phyloP scores from a whole-genome alignment of 257 asterid genomes.

The Ehretia macrophylla region DNA sequence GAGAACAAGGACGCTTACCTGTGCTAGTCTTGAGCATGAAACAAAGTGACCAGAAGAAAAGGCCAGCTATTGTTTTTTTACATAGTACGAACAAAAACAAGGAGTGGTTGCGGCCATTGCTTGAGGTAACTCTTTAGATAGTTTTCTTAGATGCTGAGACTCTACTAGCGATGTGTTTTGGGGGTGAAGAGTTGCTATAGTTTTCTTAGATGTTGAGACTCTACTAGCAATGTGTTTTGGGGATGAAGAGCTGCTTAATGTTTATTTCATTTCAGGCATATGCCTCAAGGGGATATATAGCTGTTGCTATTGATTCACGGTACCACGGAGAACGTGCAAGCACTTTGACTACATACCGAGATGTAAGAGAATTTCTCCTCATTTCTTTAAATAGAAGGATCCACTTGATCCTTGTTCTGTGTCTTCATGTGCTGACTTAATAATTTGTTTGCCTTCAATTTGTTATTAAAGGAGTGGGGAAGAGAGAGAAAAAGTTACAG shows the following conservation, averaged over 20 bases:
- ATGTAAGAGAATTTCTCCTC: too few species aligned
- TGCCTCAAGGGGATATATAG: constrained; percentile 82
- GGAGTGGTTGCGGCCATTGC: constrained; percentile 93
- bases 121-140: constrained; percentile 47
- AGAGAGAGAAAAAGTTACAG: background rate
- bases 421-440: constrained; percentile 1
- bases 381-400: too few species aligned
- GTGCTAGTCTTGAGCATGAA: constrained; percentile 70
- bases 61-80: constrained; percentile 77
- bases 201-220: constrained; percentile 14
- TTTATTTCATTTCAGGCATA: constrained; percentile 56
- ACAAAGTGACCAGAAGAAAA: constrained; percentile 36
- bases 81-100: constrained; percentile 90
- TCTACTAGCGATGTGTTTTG: constrained; percentile 4
- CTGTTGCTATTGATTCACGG: constrained; percentile 92
- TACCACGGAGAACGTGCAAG: constrained; percentile 94
- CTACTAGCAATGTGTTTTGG: constrained; percentile 1
- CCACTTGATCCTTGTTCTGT: constrained; percentile 17
- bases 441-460: background rate
- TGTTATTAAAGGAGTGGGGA: too few species aligned
- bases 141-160: too few species aligned
- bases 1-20: constrained; percentile 92
- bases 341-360: constrained; percentile 69
- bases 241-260: constrained; percentile 10
- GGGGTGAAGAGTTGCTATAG: constrained; percentile 3